Evolutionary conservation across 257 asterid species (phyloP), one percentile per base, ranked within the genome.

Genomic region (Solanum chmielewskii): DNA sequence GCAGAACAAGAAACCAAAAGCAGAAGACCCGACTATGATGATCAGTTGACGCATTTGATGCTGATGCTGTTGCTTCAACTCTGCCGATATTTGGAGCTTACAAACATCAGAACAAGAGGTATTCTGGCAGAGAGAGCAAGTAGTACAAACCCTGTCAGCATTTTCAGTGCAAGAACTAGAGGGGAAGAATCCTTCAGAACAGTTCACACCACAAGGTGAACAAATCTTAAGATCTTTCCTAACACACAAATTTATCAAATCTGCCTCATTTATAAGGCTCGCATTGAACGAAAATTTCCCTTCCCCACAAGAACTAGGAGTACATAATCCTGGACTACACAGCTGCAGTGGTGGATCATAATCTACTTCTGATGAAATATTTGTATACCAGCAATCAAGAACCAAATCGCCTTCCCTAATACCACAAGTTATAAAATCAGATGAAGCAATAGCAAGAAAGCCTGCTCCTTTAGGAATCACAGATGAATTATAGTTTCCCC

Each of bases 51-150:
- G 94, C 25, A 90, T 80, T 23, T 91, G 92, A 49, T 88, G 88
- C 86, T 88, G 86, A 52, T 87, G 93, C 87, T 87, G 90, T 68
- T 90, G 88, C 82, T 83, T 90, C 87, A 88, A 73, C 69, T 83
- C 89, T 0, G 83, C 87, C 2, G 92, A 90, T 49, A 92, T 83
- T 49, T 91, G 92, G 13, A 94, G 94, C 85, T 83, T 68, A 84
- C 99, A 97, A 8, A 94, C 90, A 33, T 90, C 93, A 88, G 92
- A 89, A 75, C 99, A 97, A 18, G 99, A 94, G 88, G 92, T 94
- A 91, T 90, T 97, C 92, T 97, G 98, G 87, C 99, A 97, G 21
- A 97, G 98, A 1, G 99, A 92, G 89, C 99, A 97, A 11, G 98
- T 90, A 0, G 99, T 96, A 95, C 99, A 97, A 6, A 97, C 94